Base-by-base conservation (phyloP, 1,139 yeast genomes). In the Candida buenavistaensis region DNA sequence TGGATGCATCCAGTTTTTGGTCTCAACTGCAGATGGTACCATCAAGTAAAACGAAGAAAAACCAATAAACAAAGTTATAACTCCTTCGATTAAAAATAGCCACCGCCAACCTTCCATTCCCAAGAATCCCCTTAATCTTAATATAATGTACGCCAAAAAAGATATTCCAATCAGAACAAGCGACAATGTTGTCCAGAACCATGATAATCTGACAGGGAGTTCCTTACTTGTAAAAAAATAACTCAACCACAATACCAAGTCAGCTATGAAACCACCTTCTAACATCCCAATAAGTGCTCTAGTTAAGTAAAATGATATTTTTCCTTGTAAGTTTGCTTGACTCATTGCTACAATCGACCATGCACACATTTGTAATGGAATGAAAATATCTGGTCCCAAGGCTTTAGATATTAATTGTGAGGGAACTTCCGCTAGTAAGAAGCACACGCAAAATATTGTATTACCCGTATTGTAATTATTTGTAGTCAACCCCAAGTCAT, bases 41-140 rank as follows among this genome's bases (percentile, higher is more conserved):
- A 82, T 79, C 39, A 70, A 55, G 50, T 73, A 76, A 38, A 62
- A 72, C 1, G 80, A 62, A 15, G 62, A 50, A 23, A 80, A 31
- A 0, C 88, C 89, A 48, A 82, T 68, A 2, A 52, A 23, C 6
- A 82, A 54, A 2, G 88, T 80, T 36, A 79, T 50, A 2, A 71
- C 38, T 1, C 89, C 89, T 51, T 82, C 89, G 33, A 82, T 58
- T 16, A 82, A 51, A 47, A 82, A 82, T 16, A 82, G 56, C 81
- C 82, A 81, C 44, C 72, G 62, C 86, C 86, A 80, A 14, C 86
- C 85, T 26, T 58, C 53, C 30, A 41, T 8, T 4, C 55, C 55
- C 64, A 62, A 41, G 8, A 44, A 32, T 9, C 57, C 57, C 40
- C 58, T 43, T 49, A 54, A 41, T 40, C 54, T 50, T 39, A 61